Evolutionary conservation across 345 rosid species (phyloP), one percentile per base, ranked within the genome.

Genomic region (Salix suchowensis): DNA sequence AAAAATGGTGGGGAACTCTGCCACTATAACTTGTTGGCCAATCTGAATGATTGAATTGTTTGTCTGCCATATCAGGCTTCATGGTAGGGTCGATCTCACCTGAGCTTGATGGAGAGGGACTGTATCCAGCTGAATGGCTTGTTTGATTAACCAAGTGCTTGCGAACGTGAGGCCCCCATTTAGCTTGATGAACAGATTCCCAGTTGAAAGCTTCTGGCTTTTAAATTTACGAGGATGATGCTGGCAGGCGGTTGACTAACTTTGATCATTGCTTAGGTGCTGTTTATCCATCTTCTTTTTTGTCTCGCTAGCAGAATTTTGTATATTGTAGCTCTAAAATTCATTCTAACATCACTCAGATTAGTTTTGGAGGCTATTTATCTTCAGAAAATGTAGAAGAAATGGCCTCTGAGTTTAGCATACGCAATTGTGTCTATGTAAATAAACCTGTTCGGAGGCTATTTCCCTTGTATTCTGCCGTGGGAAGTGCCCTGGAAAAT

Each of bases 31-130:
- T 69, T 71, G 60, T 71, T 76, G 85, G 87, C 74, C 15, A 66
- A 82, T 76, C 78, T 78, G 72, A 82, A 85, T 85, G 79, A 88
- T 81, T 82, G 86, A 83, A 70, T 60, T 69, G 54, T 65, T 74
- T 87, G 90, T 85, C 92, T 82, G 90, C 90, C 88, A 84, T 82
- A 81, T 77, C 24, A 24, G 75, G 62, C 66, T 58, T 82, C 79
- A 58, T 77, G 74, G 86, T 88, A 80, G 87, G 86, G 86, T 67
- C 85, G 71, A 68, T 73, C 68, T 74, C 65, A 78, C 64, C 64
- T 58, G 64, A n/a, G 28, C 64, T 23, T 58, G 64, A n/a, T 4
- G 64, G 62, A 54, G 72, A 54, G 72, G 58, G 71, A 50, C 36
- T 61, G 60, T 39, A 24, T 28, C 4, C 5, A 26, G 67, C 73